Evolutionary conservation across 345 rosid genomes (phyloP).

Genomic region (Heritiera littoralis): DNA sequence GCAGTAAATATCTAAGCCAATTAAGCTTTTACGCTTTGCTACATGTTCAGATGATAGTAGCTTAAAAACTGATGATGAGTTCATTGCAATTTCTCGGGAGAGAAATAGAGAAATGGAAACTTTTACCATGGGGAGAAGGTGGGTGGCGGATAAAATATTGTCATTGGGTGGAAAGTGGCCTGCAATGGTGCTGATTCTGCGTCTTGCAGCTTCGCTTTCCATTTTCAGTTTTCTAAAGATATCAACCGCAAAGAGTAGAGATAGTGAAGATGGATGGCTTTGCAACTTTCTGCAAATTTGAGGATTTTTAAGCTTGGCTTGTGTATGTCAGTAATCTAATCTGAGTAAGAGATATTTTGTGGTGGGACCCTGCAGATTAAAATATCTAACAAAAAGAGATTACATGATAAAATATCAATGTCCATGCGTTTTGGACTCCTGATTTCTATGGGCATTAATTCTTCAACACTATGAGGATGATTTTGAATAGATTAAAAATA

Average conservation of each 20-base stretch:
- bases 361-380: not conserved
- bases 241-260: not conserved
- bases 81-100: no score
- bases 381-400: not conserved
- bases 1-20: not conserved
- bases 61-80: not conserved
- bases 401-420: no score
- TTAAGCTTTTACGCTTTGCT: not conserved
- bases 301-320: slow-evolving; percentile 13
- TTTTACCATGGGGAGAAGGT: slow-evolving; percentile 65
- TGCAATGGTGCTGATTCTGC: slow-evolving; percentile 64
- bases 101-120: not conserved
- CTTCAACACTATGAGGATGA: no score
- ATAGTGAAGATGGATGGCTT: not conserved
- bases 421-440: no score
- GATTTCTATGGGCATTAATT: no score
- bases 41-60: not conserved
- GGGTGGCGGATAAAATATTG: slow-evolving; percentile 43
- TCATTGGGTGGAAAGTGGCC: slow-evolving; percentile 51
- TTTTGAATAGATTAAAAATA: no score
- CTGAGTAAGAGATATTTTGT: not conserved
- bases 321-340: not conserved
- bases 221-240: slow-evolving; percentile 25
- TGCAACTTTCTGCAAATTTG: not conserved
- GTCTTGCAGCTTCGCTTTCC: slow-evolving; percentile 60